Conservation (phyloP, 441 rosid species). For the Rhodomyrtus psidioides region DNA sequence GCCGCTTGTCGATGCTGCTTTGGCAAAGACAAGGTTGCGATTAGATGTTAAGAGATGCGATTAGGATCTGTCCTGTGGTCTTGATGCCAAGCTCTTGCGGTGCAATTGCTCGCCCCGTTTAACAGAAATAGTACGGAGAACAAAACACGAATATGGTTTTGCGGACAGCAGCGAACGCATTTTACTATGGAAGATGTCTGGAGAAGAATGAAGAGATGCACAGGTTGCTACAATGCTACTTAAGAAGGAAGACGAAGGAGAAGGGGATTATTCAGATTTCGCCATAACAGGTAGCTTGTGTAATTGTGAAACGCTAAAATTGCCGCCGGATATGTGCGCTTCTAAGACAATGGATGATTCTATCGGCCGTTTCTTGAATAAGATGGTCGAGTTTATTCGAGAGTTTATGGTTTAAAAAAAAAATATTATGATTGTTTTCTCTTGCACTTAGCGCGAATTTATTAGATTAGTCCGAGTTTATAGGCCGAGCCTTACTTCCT, state of each 20-base stretch:
- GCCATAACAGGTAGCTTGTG: not conserved
- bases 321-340: fast-evolving
- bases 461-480: too few relatives aligned
- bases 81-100: not conserved
- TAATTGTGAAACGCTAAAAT: not conserved
- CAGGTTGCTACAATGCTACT: not conserved
- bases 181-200: not conserved
- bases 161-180: fast-evolving
- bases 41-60: not conserved
- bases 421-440: not conserved
- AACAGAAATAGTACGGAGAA: not conserved
- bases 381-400: not conserved
- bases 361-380: not conserved
- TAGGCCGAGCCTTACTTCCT: too few relatives aligned
- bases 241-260: not conserved
- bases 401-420: too few relatives aligned
- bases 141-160: not conserved
- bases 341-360: not conserved
- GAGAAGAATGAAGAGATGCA: not conserved
- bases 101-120: not conserved
- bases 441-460: not conserved
- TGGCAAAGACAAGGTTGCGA: not conserved
- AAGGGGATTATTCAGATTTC: not conserved
- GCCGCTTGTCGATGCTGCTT: not conserved
- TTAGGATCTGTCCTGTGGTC: not conserved